Conservation (phyloP, 208 protist species). For the Leishmania arabica region DNA sequence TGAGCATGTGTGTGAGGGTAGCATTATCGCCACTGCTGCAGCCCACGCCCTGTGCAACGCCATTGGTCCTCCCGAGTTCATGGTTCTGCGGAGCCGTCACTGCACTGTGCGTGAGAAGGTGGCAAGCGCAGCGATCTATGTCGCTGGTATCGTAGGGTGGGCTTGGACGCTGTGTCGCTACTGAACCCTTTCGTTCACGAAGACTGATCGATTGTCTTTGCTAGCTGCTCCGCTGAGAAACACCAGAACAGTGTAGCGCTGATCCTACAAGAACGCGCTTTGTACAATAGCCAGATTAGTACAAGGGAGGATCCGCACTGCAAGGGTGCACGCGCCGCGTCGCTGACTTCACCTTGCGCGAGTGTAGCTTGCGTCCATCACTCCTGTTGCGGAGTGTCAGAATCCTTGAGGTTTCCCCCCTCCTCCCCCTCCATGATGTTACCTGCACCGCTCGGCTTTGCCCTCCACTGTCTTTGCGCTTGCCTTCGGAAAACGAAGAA, state of each 20-base stretch:
- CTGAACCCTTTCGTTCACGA: neutral
- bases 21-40: slow-evolving; percentile 42
- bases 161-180: slow-evolving; percentile 15
- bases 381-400: neutral
- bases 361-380: neutral
- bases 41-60: slow-evolving; percentile 72
- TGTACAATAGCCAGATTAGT: neutral
- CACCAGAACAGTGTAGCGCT: neutral
- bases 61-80: slow-evolving; percentile 53
- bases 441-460: no score
- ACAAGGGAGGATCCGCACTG: neutral
- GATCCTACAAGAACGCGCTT: neutral
- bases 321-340: neutral
- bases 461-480: neutral
- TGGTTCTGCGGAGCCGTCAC: neutral
- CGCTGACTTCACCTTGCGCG: neutral
- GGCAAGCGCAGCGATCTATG: slow-evolving; percentile 15
- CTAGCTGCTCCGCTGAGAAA: neutral
- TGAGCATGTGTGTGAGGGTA: slow-evolving; percentile 37
- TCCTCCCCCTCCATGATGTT: neutral
- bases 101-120: neutral
- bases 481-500: no score
- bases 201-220: neutral
- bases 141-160: slow-evolving; percentile 23
- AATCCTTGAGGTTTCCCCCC: neutral